Evolutionary conservation across 805 yeast species (phyloP), one percentile per base, ranked within the genome.

Genomic region (Sugiyamaella marilandica): DNA sequence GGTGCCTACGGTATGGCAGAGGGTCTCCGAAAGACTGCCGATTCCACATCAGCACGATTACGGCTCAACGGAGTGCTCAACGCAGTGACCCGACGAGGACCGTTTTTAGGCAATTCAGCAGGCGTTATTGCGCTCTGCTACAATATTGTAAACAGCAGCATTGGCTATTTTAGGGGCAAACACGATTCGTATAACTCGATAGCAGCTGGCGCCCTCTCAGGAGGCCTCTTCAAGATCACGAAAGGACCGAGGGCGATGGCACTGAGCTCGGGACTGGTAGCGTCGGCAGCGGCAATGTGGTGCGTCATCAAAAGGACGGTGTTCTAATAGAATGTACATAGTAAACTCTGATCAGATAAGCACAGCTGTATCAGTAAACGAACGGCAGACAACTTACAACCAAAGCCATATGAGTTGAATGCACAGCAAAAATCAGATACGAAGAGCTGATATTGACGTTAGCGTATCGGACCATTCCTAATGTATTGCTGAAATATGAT

Each of bases 231-330:
- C 77, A 86, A 86, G 69, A 83, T 91, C 59, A 81, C 92, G 47
- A 83, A 83, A 56, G 99, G 99, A 41, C 54, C 84, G 48, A 85
- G 80, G 70, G 96, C 95, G 55, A 86, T 89, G 92, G 90, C 86
- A 24, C 83, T 87, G 64, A 82, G 96, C 29, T 80, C 96, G 21
- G 94, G 80, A 43, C 68, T 91, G 65, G 84, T 83, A 83, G 87
- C 96, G n/a, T 80, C 82, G 58, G 95, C 86, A 56, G 95, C 97
- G 50, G 96, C 86, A 58, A 82, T 81, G 35, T 92, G 99, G 99
- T 84, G 95, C 75, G 92, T 85, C 47, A 65, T 85, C 64, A 92
- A 92, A 74, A 51, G 51, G 51, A 46, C 57, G 24, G 53, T 62
- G 41, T 62, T 59, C 33, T 51, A 55, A 53, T 39, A 45, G 33